Evolutionary conservation across 129 eudicot genomes (phyloP).

Genomic region (Apium graveolens): DNA sequence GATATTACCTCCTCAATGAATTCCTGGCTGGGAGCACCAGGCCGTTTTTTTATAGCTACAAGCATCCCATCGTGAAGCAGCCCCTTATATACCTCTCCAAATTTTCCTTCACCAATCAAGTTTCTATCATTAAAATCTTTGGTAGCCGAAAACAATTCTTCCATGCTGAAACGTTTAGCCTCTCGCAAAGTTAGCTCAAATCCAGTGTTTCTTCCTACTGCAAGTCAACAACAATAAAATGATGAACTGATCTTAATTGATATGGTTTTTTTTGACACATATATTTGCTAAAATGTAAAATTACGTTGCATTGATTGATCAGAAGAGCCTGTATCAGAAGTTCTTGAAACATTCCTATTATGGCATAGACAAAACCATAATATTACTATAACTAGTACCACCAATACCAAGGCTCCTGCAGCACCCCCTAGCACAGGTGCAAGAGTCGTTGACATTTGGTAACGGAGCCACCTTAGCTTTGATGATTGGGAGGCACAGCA

Average conservation of each 20-base stretch:
- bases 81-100: conserved; percentile 91
- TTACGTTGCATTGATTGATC: conserved; percentile 78
- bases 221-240: conserved; percentile 1
- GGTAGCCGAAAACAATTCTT: conserved; percentile 65
- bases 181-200: conserved; percentile 56
- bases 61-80: conserved; percentile 90
- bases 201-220: conserved; percentile 56
- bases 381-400: conserved; percentile 45
- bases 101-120: conserved; percentile 93
- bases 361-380: conserved; percentile 62
- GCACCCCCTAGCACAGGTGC: conserved; percentile 95
- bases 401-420: conserved; percentile 92
- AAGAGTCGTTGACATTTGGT: conserved; percentile 89
- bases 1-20: conserved; percentile 66
- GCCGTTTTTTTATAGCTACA: conserved; percentile 74
- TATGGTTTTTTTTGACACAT: neutral
- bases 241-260: neutral
- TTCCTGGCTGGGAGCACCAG: conserved; percentile 55
- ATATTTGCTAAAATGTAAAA: neutral
- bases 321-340: conserved; percentile 87
- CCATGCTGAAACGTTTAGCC: conserved; percentile 60
- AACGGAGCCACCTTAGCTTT: conserved; percentile 40
- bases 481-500: conserved; percentile 7
- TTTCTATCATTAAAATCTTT: conserved; percentile 59
- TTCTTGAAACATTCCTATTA: conserved; percentile 54